These are phyloP conservation scores for Tuber aestivum DNA, from an alignment of 495 filamentous ascomycete species.

Conservation along the genomic window DNA sequence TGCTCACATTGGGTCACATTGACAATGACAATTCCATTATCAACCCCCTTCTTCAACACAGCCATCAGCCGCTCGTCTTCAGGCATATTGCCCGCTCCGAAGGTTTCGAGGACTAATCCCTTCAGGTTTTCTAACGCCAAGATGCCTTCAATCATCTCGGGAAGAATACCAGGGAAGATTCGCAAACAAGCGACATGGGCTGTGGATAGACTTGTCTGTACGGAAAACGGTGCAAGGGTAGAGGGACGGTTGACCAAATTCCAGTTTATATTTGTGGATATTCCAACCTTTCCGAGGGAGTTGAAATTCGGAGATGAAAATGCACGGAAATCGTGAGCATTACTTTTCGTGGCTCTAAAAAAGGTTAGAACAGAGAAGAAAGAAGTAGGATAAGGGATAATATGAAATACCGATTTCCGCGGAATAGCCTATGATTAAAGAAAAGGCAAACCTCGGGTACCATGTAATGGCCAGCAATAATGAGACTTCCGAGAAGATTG, in stretches of 20 bases:
- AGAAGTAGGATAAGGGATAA: not conserved
- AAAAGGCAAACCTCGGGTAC: constrained; percentile 95
- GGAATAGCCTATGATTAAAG: constrained; percentile 88
- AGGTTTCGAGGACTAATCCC: constrained; percentile 87
- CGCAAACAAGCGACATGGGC: constrained; percentile 86
- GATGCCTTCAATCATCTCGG: constrained; percentile 89
- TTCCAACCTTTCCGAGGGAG: constrained; percentile 72
- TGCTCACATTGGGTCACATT: constrained; percentile 83
- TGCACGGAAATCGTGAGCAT: constrained; percentile 76
- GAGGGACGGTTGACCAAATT: constrained; percentile 68
- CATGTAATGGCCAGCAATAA: constrained; percentile 92
- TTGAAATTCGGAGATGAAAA: constrained; percentile 80
- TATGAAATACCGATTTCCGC: constrained; percentile 62
- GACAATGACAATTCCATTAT: constrained; percentile 78
- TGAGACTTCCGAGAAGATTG: constrained; percentile 84
- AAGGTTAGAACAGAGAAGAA: not conserved
- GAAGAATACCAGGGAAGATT: constrained; percentile 92
- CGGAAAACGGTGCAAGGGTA: constrained; percentile 63
- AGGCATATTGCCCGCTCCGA: constrained; percentile 91
- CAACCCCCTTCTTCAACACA: constrained; percentile 69
- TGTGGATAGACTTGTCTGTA: constrained; percentile 67
- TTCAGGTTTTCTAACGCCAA: constrained; percentile 68
- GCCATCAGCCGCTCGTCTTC: constrained; percentile 76
- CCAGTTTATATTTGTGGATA: constrained; percentile 81
- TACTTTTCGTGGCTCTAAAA: constrained; percentile 66